These are phyloP conservation scores for Linnemannia schmuckeri DNA, from an alignment of 192 early-diverging fungal species.

Conservation along the genomic window DNA sequence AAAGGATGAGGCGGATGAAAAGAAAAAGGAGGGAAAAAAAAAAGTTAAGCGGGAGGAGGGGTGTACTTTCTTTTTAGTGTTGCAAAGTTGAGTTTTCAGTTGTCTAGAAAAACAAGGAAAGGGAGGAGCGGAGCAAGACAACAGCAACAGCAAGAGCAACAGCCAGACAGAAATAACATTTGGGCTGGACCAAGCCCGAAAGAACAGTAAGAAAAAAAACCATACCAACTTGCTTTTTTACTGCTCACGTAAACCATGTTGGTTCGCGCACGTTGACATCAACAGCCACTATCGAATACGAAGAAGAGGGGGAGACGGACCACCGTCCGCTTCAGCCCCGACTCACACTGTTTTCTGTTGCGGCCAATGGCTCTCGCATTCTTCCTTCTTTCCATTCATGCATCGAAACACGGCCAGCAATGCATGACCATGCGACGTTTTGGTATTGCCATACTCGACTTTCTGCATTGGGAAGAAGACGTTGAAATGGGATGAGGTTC, in stretches of 20 bases:
- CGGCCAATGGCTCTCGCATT: no score
- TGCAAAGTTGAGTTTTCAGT: neutral
- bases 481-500: neutral
- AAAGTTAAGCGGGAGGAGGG: neutral
- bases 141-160: neutral
- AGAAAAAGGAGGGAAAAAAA: neutral
- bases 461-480: neutral
- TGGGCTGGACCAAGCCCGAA: neutral
- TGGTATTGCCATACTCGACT: neutral
- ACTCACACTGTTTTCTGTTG: neutral
- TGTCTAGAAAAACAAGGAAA: neutral
- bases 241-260: conserved; percentile 4
- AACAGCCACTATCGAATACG: neutral
- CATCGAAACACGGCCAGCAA: neutral
- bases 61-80: neutral
- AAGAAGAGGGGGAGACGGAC: neutral
- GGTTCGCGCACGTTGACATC: neutral
- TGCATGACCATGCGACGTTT: neutral
- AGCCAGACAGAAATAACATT: neutral
- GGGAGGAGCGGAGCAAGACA: neutral
- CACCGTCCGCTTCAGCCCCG: neutral
- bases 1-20: neutral
- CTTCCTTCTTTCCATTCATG: neutral
- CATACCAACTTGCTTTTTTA: neutral
- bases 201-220: neutral